Evolutionary conservation across 108 stramenopile species (phyloP).

Genomic region (Cyclotella atomus): DNA sequence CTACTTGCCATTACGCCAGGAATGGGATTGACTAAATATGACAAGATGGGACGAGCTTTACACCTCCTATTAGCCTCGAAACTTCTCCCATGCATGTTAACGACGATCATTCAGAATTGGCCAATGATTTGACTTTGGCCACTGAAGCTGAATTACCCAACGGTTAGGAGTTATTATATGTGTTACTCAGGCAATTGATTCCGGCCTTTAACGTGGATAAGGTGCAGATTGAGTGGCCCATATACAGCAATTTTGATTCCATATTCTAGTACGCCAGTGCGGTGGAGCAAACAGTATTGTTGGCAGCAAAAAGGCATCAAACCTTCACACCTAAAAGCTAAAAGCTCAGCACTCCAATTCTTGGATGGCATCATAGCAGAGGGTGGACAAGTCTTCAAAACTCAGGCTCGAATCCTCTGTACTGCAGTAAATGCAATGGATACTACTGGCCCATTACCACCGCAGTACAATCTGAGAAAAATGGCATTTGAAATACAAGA

Average conservation of each 20-base stretch:
- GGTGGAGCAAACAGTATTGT: background rate
- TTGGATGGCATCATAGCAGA: background rate
- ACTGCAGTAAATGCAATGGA: background rate
- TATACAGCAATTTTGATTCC: no score
- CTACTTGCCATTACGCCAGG: no score
- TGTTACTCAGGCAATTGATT: background rate
- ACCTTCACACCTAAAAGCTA: background rate
- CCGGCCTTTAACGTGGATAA: background rate
- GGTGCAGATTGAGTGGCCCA: background rate
- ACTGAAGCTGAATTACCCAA: background rate
- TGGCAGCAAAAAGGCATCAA: background rate
- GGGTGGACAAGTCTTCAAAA: background rate
- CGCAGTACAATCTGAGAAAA: no score
- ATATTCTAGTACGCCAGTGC: no score
- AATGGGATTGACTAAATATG: background rate
- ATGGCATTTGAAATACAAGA: background rate
- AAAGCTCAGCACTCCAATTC: background rate
- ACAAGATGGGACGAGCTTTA: background rate
- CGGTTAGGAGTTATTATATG: background rate
- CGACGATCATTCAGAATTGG: background rate
- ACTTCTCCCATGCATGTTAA: background rate
- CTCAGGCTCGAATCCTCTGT: background rate
- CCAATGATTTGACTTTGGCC: background rate
- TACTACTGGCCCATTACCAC: background rate
- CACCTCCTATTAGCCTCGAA: background rate